phyloP scores from a whole-genome alignment of 192 early-diverging fungal genomes.

The Spinellus fusiger region DNA sequence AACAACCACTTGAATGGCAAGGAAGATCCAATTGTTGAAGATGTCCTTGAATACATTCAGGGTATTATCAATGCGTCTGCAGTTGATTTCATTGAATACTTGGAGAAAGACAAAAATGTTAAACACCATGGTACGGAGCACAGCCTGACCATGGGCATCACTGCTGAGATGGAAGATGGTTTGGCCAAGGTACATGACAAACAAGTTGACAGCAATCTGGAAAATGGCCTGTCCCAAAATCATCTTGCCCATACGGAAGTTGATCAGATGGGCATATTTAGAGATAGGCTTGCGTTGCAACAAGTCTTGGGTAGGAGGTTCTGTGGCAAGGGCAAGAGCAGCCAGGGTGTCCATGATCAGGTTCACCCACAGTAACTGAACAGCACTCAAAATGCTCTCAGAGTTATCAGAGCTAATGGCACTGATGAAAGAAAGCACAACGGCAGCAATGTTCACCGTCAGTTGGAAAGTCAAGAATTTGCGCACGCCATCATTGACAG shows the following conservation, averaged over 20 bases:
- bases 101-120: slow-evolving; percentile 93
- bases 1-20: slow-evolving; percentile 68
- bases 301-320: slow-evolving; percentile 81
- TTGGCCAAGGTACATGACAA: slow-evolving; percentile 49
- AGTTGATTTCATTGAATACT: slow-evolving; percentile 94
- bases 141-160: slow-evolving; percentile 27
- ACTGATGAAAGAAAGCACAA: slow-evolving; percentile 63
- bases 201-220: slow-evolving; percentile 76
- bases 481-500: slow-evolving; percentile 75
- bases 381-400: slow-evolving; percentile 74
- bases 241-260: slow-evolving; percentile 85
- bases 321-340: slow-evolving; percentile 84
- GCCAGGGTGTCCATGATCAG: slow-evolving; percentile 93
- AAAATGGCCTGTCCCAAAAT: slow-evolving; percentile 85
- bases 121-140: slow-evolving; percentile 77
- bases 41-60: slow-evolving; percentile 89
- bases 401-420: slow-evolving; percentile 57
- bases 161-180: slow-evolving; percentile 53
- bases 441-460: slow-evolving; percentile 76
- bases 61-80: slow-evolving; percentile 69
- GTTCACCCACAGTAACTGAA: slow-evolving; percentile 93
- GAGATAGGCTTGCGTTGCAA: slow-evolving; percentile 73
- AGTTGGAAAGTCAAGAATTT: slow-evolving; percentile 88
- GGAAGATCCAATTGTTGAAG: slow-evolving; percentile 73
- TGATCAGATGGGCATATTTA: slow-evolving; percentile 74